Percentiles rank a stretch among this genome's conserved stretches.
Evolutionary conservation across 331 rosid species (phyloP).

Genomic region (Cydonia oblonga): DNA sequence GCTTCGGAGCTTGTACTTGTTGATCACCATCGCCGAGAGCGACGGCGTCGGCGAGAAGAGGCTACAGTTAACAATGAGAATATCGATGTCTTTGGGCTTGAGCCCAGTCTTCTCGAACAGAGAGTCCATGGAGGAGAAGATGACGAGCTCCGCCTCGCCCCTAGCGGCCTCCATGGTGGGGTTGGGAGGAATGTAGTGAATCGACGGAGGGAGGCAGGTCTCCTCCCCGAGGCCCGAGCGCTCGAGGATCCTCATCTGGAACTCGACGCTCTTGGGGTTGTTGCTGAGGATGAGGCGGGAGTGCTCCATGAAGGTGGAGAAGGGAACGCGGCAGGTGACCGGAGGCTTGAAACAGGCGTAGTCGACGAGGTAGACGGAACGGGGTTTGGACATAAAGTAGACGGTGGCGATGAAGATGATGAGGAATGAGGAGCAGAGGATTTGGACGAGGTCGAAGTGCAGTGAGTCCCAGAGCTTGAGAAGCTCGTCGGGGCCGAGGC

Average conservation of each 20-base stretch:
- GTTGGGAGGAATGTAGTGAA: constrained; percentile 80
- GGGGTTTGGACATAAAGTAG: constrained; percentile 83
- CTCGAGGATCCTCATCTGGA: constrained; percentile 84
- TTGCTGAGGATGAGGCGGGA: constrained; percentile 54
- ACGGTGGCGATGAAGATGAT: constrained; percentile 61
- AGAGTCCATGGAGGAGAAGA: constrained; percentile 75
- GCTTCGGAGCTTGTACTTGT: constrained; percentile 75
- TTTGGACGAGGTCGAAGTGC: constrained; percentile 56
- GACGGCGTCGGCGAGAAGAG: constrained; percentile 89
- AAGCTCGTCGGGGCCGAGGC: constrained; percentile 58
- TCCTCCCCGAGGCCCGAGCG: constrained; percentile 88
- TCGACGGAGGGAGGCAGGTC: constrained; percentile 64
- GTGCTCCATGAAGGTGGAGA: constrained; percentile 95
- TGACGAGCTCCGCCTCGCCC: constrained; percentile 77
- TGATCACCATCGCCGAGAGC: constrained; percentile 76
- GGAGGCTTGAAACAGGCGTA: constrained; percentile 93
- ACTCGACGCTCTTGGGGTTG: constrained; percentile 84
- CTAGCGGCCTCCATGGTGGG: constrained; percentile 87
- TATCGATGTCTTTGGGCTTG: constrained; percentile 77
- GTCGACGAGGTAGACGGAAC: constrained; percentile 74
- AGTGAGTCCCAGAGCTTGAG: constrained; percentile 51
- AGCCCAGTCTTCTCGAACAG: constrained; percentile 51
- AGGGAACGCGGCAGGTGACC: constrained; percentile 74
- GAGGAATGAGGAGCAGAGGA: constrained; percentile 63
- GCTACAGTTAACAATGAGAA: constrained; percentile 72